Base-by-base conservation (phyloP, 192 early-diverging fungal genomes). In the Rhizophagus clarus region DNA sequence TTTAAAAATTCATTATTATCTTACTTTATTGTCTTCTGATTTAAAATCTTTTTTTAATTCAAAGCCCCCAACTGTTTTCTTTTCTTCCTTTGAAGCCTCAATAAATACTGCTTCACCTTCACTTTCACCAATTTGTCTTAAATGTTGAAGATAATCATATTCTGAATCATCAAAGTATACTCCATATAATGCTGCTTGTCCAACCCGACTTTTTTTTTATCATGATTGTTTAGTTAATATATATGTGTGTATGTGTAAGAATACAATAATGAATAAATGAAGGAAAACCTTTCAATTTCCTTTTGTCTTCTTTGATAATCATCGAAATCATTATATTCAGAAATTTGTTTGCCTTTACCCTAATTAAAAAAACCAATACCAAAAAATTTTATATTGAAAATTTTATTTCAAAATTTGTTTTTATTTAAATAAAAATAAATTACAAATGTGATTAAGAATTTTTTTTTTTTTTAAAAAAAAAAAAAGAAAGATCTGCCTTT, bases 91-190 rank as follows among this genome's bases (percentile, higher is more conserved):
- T 14, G 86, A 82, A 56, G 94, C 90, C 74, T 94, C 91, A 69
- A 99, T 80, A 66, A 95, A 91, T 60, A 97, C 92, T 29, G 93
- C 95, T n/a, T 87, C 89, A 34, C 87, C 88, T 31, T 93, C 87
- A 17, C 86, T 85, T 42, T 80, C 84, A 24, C 97, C 97, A 26
- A 98, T 95, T 37, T 87, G 82, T 56, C 92, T 92, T 82, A 99
- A 88, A 76, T 99, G 97, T 87, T 98, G 90, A 75, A 93, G 90
- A 85, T 99, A 99, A 84, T 99, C 94, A 84, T 98, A 99, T 47
- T 95, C 88, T 72, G 90, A 87, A 84, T 99, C 96, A 77, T 95
- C 93, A 83, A 95, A 95, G 77, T 94, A 96, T 61, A 98, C 88
- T 76, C 98, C 97, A 79, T 95, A 93, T 72, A 97, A 82, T 6